phyloP scores from a whole-genome alignment of 192 early-diverging fungal species.

The Podila horticola region DNA sequence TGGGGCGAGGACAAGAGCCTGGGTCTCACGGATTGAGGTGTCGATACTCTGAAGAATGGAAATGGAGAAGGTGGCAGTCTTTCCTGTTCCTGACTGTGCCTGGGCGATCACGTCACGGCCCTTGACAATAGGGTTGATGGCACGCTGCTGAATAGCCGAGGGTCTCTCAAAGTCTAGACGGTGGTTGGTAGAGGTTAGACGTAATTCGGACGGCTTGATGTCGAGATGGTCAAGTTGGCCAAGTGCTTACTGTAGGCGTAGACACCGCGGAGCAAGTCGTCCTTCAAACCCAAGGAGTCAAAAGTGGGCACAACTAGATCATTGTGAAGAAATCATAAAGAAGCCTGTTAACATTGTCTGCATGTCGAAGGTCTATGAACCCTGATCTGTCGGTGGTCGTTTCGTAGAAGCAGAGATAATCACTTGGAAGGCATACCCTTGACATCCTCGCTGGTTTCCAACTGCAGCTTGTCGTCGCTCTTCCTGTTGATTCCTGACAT shows the following conservation, averaged over 20 bases:
- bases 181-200: neutral
- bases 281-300: slow-evolving; percentile 97
- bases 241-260: slow-evolving; percentile 87
- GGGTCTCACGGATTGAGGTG: slow-evolving; percentile 87
- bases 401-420: neutral
- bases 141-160: slow-evolving; percentile 98
- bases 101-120: slow-evolving; percentile 97
- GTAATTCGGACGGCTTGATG: neutral
- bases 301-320: slow-evolving; percentile 77
- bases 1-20: slow-evolving; percentile 93
- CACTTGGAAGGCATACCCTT: slow-evolving; percentile 55
- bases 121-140: slow-evolving; percentile 88
- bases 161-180: slow-evolving; percentile 92
- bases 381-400: neutral
- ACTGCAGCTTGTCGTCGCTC: slow-evolving; percentile 65
- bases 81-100: slow-evolving; percentile 98
- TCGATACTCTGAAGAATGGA: slow-evolving; percentile 92
- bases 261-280: slow-evolving; percentile 95
- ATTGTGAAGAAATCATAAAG: slow-evolving; percentile 10
- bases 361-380: neutral
- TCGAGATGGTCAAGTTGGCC: neutral
- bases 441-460: slow-evolving; percentile 92
- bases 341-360: too few species aligned
- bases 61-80: slow-evolving; percentile 97
- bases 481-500: slow-evolving; percentile 54